Percentiles rank a stretch among this genome's conserved stretches.
These are phyloP conservation scores for Trichosporon ovoides DNA, from an alignment of 1,284 basidiomycete genomes.

Conservation along the genomic window DNA sequence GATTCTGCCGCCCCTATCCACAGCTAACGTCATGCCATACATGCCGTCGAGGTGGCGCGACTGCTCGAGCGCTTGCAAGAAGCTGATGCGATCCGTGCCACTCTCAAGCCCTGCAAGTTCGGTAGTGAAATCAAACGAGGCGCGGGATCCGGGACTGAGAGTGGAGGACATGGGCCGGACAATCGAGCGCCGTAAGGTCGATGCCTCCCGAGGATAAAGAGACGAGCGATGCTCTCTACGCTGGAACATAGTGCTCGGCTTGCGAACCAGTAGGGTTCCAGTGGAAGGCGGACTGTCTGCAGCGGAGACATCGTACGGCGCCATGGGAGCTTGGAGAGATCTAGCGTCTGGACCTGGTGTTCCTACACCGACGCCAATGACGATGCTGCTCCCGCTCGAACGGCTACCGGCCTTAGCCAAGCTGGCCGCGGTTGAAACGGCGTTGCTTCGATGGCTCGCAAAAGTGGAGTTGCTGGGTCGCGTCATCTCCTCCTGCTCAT, in stretches of 20 bases:
- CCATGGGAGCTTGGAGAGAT: neutral
- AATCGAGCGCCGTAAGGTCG: neutral
- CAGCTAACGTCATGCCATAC: neutral
- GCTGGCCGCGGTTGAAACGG: neutral
- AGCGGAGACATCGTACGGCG: neutral
- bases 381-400: neutral
- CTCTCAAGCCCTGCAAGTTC: conserved; percentile 67
- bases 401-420: neutral
- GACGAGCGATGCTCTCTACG: neutral
- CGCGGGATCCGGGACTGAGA: conserved; percentile 47
- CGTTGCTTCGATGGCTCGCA: neutral
- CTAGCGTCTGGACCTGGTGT: neutral
- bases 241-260: neutral
- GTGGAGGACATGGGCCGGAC: neutral
- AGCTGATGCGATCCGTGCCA: conserved; percentile 62
- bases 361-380: neutral
- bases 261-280: too few species aligned
- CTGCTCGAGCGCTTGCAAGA: conserved; percentile 57
- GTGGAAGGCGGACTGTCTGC: neutral
- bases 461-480: neutral
- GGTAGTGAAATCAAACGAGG: conserved; percentile 78
- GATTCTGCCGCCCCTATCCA: neutral
- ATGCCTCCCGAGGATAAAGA: neutral
- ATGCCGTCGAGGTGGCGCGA: neutral
- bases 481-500: neutral